Percentiles rank a stretch among this genome's conserved stretches.
Evolutionary conservation across 139 green algal species (phyloP).

Genomic region (Coccomyxa sp.): DNA sequence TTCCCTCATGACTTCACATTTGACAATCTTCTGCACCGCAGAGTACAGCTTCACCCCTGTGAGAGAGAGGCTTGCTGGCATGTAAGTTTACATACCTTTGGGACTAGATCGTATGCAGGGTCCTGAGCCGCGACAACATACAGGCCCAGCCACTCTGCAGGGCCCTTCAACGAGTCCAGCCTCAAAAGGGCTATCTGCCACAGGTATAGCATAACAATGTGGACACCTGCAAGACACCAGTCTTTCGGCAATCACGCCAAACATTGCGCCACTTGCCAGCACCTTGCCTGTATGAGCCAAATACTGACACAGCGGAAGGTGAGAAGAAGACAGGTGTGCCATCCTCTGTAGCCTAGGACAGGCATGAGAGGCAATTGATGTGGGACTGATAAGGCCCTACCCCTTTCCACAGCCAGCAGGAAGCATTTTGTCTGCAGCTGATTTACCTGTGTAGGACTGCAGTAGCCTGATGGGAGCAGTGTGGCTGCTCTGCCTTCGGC

Average conservation of each 20-base stretch:
- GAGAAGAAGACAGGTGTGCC: no score
- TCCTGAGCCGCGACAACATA: neutral
- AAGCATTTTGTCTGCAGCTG: no score
- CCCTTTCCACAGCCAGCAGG: no score
- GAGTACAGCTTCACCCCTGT: no score
- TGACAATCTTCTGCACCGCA: no score
- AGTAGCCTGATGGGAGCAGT: no score
- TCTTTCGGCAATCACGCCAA: no score
- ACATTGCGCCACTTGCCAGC: no score
- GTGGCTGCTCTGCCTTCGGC: neutral
- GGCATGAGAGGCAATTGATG: neutral
- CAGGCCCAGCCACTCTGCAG: conserved; percentile 21
- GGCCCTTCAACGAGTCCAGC: neutral
- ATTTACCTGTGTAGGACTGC: no score
- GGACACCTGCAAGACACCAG: conserved; percentile 12
- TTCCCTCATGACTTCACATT: no score
- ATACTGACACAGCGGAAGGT: no score
- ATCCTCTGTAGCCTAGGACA: neutral
- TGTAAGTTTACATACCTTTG: conserved; percentile 3
- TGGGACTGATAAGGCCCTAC: neutral
- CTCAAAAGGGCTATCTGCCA: conserved; percentile 23
- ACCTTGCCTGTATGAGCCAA: no score
- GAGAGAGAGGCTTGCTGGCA: neutral
- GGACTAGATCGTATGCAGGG: neutral
- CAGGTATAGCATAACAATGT: conserved; percentile 24